A percentile compares a stretch with the other conserved stretches of the same genome.
These are phyloP conservation scores for Diaporthe sp. DNA, from an alignment of 2,329 filamentous ascomycete genomes.

Conservation along the genomic window DNA sequence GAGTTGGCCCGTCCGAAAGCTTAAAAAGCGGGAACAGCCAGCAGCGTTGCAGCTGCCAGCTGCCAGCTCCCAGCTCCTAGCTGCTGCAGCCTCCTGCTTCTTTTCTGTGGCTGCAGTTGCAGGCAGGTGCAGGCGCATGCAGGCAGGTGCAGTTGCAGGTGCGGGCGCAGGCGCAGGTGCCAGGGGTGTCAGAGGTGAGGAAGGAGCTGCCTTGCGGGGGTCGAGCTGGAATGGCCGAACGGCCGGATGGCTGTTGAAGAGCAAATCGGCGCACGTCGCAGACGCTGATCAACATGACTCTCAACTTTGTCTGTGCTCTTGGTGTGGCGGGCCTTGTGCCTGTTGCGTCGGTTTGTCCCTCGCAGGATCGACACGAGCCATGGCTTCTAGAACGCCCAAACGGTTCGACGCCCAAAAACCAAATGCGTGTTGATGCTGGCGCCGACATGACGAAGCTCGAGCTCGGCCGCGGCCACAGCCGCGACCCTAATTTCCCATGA, in stretches of 20 bases:
- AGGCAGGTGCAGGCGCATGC: slow-evolving; percentile 1
- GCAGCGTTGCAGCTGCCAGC: background rate
- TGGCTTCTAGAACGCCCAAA: slow-evolving; percentile 12
- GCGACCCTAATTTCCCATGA: background rate
- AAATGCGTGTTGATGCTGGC: background rate
- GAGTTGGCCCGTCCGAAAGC: slow-evolving; percentile 27
- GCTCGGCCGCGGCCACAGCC: slow-evolving; percentile 11
- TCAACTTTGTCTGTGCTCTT: slow-evolving; percentile 1
- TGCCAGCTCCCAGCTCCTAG: background rate
- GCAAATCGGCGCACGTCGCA: slow-evolving; percentile 26
- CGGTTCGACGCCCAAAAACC: background rate
- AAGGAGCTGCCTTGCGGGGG: background rate
- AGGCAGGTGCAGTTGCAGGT: slow-evolving; percentile 5
- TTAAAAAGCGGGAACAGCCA: slow-evolving; percentile 37
- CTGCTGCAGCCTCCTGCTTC: slow-evolving; percentile 9
- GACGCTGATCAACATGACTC: slow-evolving; percentile 12
- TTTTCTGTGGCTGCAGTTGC: slow-evolving; percentile 5
- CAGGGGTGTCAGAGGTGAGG: background rate
- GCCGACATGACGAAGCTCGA: slow-evolving; percentile 8
- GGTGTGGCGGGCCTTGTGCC: background rate
- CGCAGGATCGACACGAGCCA: slow-evolving; percentile 22
- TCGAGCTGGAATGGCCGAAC: background rate
- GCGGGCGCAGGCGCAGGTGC: background rate
- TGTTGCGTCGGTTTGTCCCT: background rate
- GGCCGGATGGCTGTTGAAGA: background rate